Conservation (phyloP, 2,329 filamentous ascomycete genomes). For the Penicillium sp. region DNA sequence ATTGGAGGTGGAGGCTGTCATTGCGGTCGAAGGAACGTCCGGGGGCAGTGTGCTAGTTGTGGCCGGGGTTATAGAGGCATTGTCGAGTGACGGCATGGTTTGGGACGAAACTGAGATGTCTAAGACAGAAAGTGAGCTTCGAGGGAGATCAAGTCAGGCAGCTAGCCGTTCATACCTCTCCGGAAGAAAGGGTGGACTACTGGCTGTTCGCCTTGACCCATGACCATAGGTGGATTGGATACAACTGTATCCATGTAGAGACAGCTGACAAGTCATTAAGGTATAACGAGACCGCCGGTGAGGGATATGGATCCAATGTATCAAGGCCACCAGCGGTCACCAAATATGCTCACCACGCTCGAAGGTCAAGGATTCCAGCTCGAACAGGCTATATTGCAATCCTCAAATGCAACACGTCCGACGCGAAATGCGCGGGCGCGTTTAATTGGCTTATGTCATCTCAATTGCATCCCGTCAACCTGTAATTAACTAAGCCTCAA, state of each 20-base stretch:
- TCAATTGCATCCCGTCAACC: slow-evolving; percentile 8
- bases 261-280: slow-evolving; percentile 29
- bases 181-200: slow-evolving; percentile 48
- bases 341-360: not conserved
- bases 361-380: not conserved
- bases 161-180: slow-evolving; percentile 38
- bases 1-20: not conserved
- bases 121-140: slow-evolving; percentile 14
- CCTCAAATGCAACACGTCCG: slow-evolving; percentile 20
- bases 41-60: not conserved
- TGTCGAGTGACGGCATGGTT: slow-evolving; percentile 8
- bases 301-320: not conserved
- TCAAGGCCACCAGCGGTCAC: slow-evolving; percentile 4
- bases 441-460: slow-evolving; percentile 27
- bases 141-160: not conserved
- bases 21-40: not conserved
- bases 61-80: not conserved
- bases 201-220: slow-evolving; percentile 45
- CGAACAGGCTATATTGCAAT: slow-evolving; percentile 11
- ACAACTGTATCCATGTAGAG: slow-evolving; percentile 31
- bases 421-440: slow-evolving; percentile 30
- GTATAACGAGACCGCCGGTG: slow-evolving; percentile 1
- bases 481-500: not conserved
- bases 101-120: slow-evolving; percentile 22
- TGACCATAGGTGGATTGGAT: slow-evolving; percentile 39